Conservation (phyloP, 495 filamentous ascomycete species). For the Podospora tetraspora region DNA sequence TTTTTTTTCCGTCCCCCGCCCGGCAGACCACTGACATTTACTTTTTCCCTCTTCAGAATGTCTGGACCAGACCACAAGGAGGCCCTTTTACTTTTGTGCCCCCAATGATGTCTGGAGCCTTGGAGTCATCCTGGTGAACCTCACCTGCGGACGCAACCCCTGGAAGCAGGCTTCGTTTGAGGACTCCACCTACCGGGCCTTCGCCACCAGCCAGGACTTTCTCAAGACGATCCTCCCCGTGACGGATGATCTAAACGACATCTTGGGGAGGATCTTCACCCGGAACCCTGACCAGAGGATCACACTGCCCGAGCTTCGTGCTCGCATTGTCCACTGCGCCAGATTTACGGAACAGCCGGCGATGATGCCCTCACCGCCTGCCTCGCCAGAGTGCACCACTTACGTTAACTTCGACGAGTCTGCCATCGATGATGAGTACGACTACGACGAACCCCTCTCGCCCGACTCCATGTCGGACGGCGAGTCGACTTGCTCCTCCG, state of each 20-base stretch:
- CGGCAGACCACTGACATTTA: conserved; percentile 27
- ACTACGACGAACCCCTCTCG: conserved; percentile 37
- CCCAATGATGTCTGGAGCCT: conserved; percentile 98
- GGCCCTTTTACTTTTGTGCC: conserved; percentile 81
- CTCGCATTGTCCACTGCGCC: conserved; percentile 69
- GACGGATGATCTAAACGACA: conserved; percentile 82
- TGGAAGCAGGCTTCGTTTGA: conserved; percentile 93
- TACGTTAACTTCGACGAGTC: conserved; percentile 44
- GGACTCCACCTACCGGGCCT: conserved; percentile 94
- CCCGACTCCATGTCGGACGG: conserved; percentile 38
- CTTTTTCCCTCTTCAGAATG: conserved; percentile 63
- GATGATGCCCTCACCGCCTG: conserved; percentile 32
- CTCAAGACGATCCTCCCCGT: conserved; percentile 89
- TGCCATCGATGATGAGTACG: conserved; percentile 33
- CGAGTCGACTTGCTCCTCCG: conserved; percentile 44
- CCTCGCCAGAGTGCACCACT: conserved; percentile 34
- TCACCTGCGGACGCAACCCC: conserved; percentile 96
- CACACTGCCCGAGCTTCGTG: conserved; percentile 73
- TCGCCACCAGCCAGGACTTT: conserved; percentile 78
- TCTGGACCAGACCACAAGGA: conserved; percentile 75
- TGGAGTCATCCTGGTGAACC: conserved; percentile 93
- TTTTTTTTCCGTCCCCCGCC: conserved; percentile 4
- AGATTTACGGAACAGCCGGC: conserved; percentile 58
- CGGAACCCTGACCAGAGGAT: conserved; percentile 81
- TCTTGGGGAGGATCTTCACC: conserved; percentile 86